Base-by-base conservation (phyloP, 768 basidiomycete species). In the Phaeolepiota aurea region DNA sequence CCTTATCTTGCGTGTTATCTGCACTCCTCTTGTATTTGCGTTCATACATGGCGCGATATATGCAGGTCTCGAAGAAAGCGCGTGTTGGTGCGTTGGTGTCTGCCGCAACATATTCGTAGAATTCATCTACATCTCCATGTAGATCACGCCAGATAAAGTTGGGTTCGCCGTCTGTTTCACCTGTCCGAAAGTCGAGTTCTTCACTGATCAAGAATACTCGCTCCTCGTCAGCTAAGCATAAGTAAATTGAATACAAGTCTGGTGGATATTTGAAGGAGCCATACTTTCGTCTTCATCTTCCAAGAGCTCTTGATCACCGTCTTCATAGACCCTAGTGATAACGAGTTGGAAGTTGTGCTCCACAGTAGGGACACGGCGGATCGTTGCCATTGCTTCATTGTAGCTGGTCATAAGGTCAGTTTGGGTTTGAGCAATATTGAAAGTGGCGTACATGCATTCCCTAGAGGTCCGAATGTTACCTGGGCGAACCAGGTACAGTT, bases 11-110 rank as follows among this genome's bases (percentile, higher is more conserved):
- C 13, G 82, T 73, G 44, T 69, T 74, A 41, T 87, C 82, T 9
- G 87, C 86, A 49, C 76, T 77, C 38, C 50, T 66, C 51, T 71
- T 81, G 66, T 85, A 83, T 66, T 92, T 93, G 62, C 92, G 78
- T 56, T 99, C 96, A 59, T 84, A 98, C 81, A 98, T 91, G 44
- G 94, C 94, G 20, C 88, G 80, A 51, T 94, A 87, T 73, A 97
- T 86, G 63, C 91, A 88, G 18, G 82, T 82, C 63, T 97, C 92
- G 55, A 98, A 96, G 57, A 91, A 86, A 12, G 77, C 82, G 35
- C 81, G 76, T 0, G 89, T 93, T 1, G 87, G 84, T 38, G 78
- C 79, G 34, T 89, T 90, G 3, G 81, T 81, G 10, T 72, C 74
- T 3, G 78, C 68, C 19, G 87, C 82, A 13, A 96, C 84, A 57